phyloP scores from a whole-genome alignment of 805 yeast species.

The Candida incommunis region DNA sequence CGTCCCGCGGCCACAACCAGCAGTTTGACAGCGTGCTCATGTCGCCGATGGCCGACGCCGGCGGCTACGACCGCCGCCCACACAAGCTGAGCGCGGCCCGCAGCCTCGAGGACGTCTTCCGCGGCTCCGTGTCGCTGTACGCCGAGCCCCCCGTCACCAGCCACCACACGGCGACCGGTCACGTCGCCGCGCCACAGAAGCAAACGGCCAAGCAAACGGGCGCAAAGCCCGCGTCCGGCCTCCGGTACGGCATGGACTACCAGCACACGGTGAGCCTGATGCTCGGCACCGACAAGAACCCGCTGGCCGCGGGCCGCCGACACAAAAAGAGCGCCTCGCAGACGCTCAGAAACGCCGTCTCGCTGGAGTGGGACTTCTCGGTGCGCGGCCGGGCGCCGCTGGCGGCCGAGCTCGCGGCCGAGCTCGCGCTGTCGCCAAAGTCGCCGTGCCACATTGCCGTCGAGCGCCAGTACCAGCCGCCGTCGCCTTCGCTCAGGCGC shows the following conservation, averaged over 20 bases:
- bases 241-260: conserved; percentile 1
- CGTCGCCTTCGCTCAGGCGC: background rate
- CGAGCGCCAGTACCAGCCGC: background rate
- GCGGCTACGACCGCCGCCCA: background rate
- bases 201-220: background rate
- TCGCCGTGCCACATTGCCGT: background rate
- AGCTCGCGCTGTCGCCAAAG: background rate
- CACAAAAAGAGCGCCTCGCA: background rate
- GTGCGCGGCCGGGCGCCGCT: background rate
- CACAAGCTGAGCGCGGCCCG: background rate
- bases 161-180: background rate
- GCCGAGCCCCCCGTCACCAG: background rate
- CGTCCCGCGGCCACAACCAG: background rate
- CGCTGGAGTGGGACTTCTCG: background rate
- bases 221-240: background rate
- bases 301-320: background rate
- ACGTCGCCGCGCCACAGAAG: background rate
- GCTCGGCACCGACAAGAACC: background rate
- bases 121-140: background rate
- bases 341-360: background rate
- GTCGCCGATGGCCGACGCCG: background rate
- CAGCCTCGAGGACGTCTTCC: background rate
- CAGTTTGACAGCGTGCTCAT: background rate
- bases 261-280: background rate
- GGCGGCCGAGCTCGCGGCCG: background rate